A percentile compares a stretch with the other conserved stretches of the same genome.
These are phyloP conservation scores for Meyerozyma elateridarum DNA, from an alignment of 1,139 yeast species.

Conservation along the genomic window DNA sequence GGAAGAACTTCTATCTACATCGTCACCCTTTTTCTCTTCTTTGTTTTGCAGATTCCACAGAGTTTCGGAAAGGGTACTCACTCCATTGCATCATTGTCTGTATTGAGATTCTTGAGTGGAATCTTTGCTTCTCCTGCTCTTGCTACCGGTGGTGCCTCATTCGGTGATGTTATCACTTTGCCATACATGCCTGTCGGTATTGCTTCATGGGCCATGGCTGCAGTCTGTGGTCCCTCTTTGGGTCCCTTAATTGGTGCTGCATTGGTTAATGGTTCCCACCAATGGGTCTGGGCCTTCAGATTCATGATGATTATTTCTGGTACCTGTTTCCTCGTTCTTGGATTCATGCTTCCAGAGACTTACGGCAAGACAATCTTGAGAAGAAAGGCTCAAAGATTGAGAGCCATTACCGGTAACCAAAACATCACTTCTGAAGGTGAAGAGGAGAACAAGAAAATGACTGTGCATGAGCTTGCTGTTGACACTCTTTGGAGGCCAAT, in stretches of 20 bases:
- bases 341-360: conserved; percentile 13
- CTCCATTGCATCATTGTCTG: conserved; percentile 27
- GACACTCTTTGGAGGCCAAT: conserved; percentile 14
- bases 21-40: conserved; percentile 24
- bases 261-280: conserved; percentile 13
- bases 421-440: conserved; percentile 10
- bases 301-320: conserved; percentile 13
- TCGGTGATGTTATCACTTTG: conserved; percentile 23
- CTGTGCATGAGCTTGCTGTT: conserved; percentile 8
- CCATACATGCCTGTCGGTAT: conserved; percentile 25
- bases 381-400: conserved; percentile 13
- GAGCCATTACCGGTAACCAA: conserved; percentile 11
- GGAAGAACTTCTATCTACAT: conserved; percentile 48
- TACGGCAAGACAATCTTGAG: conserved; percentile 12
- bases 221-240: conserved; percentile 29
- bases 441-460: conserved; percentile 7
- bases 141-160: conserved; percentile 36
- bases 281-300: conserved; percentile 16
- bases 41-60: conserved; percentile 31
- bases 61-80: conserved; percentile 19
- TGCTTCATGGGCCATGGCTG: conserved; percentile 28
- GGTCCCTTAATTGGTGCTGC: conserved; percentile 32
- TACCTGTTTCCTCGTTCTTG: conserved; percentile 8
- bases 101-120: conserved; percentile 31
- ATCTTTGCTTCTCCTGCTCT: conserved; percentile 33